phyloP scores from a whole-genome alignment of 768 basidiomycete species.

The Chiua virens region DNA sequence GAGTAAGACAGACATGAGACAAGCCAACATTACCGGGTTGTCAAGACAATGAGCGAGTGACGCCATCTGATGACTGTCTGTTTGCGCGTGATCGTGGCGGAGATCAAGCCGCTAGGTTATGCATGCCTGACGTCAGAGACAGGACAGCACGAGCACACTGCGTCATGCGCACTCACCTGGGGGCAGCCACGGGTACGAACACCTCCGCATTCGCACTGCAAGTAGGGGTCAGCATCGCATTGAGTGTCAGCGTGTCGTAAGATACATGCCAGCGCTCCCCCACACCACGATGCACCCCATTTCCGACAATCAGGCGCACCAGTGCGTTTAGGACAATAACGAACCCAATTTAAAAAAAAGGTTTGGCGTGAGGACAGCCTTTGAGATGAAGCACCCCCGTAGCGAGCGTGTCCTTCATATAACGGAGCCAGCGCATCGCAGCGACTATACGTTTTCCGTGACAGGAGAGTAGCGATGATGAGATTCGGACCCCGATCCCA shows the following conservation, averaged over 20 bases:
- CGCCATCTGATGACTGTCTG: conserved; percentile 31
- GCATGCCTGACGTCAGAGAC: conserved; percentile 29
- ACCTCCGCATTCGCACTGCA: conserved; percentile 77
- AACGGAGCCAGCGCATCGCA: background rate
- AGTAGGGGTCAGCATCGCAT: conserved; percentile 15
- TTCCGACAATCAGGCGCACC: conserved; percentile 15
- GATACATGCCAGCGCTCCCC: background rate
- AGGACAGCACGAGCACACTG: conserved; percentile 3
- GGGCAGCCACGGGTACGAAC: conserved; percentile 82
- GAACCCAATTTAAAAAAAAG: background rate
- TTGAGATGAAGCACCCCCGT: conserved; percentile 3
- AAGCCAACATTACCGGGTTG: conserved; percentile 17
- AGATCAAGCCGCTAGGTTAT: conserved; percentile 54
- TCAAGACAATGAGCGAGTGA: conserved; percentile 34
- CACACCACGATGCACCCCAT: conserved; percentile 6
- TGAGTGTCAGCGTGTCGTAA: conserved; percentile 8
- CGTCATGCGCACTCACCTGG: conserved; percentile 57
- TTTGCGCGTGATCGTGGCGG: conserved; percentile 55
- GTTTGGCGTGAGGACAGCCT: background rate
- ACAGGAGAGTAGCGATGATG: conserved; percentile 3
- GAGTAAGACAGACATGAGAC: background rate
- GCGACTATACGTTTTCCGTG: conserved; percentile 2
- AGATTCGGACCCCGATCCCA: conserved; percentile 15
- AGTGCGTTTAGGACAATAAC: background rate
- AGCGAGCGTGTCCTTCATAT: conserved; percentile 10